Evolutionary conservation across 1,284 basidiomycete genomes (phyloP).

Genomic region (Schizophyllum commune): DNA sequence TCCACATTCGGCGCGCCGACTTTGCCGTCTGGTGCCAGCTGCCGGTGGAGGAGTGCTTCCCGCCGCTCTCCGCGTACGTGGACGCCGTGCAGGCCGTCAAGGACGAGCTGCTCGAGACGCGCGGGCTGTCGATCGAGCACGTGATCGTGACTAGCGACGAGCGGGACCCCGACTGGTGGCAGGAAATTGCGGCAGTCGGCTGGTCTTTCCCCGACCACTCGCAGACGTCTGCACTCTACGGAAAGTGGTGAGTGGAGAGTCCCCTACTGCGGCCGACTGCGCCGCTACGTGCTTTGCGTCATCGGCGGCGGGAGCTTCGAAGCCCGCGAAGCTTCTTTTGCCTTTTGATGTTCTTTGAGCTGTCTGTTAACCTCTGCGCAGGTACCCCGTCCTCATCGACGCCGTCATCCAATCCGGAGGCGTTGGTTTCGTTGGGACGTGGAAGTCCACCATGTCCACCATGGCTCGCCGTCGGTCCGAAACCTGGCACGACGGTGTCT

Average conservation of each 20-base stretch:
- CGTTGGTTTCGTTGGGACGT: constrained; percentile 10
- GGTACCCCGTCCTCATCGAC: constrained; percentile 14
- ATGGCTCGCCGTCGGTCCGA: constrained; percentile 8
- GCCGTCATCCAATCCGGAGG: constrained; percentile 11
- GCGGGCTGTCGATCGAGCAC: constrained; percentile 42
- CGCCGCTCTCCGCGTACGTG: constrained; percentile 43
- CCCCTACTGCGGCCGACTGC: background rate
- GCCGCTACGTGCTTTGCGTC: background rate
- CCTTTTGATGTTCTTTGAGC: background rate
- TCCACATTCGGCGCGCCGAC: constrained; percentile 12
- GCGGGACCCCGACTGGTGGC: constrained; percentile 57
- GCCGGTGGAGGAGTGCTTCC: constrained; percentile 10
- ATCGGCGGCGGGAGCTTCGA: background rate
- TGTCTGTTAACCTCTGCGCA: background rate
- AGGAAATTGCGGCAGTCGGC: constrained; percentile 45
- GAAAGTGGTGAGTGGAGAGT: constrained; percentile 41
- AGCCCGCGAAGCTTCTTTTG: background rate
- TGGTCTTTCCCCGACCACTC: constrained; percentile 58
- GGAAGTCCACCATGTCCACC: constrained; percentile 9
- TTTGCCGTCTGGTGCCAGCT: constrained; percentile 8
- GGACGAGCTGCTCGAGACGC: constrained; percentile 39
- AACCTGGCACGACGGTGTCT: constrained; percentile 7
- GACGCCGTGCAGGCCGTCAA: constrained; percentile 57
- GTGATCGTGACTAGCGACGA: constrained; percentile 74
- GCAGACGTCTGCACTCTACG: constrained; percentile 42